Evolutionary conservation across 805 yeast species (phyloP).

Genomic region (Torulaspora microellipsoides): DNA sequence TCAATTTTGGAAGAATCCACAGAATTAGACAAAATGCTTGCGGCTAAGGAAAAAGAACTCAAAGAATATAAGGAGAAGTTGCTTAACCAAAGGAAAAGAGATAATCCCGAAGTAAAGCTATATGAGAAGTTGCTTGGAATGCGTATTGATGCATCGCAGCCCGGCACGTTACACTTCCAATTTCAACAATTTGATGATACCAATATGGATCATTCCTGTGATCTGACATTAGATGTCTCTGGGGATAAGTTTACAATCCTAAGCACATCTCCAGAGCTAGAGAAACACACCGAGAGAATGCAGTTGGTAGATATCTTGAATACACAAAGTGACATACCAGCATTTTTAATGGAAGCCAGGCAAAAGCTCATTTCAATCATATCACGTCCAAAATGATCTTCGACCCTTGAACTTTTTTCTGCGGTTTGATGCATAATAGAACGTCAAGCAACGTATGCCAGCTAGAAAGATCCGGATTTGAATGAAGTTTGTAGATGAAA

Average conservation of each 20-base stretch:
- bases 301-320: slow-evolving; percentile 14
- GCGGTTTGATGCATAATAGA: too few species aligned
- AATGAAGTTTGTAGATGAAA: background rate
- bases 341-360: slow-evolving; percentile 20
- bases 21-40: slow-evolving; percentile 34
- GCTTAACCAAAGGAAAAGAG: slow-evolving; percentile 42
- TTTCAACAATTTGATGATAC: slow-evolving; percentile 47
- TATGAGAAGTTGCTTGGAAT: slow-evolving; percentile 55
- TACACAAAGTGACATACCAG: slow-evolving; percentile 15
- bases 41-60: slow-evolving; percentile 33
- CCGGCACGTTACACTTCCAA: slow-evolving; percentile 44
- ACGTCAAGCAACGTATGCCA: too few species aligned
- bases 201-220: slow-evolving; percentile 40
- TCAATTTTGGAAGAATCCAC: slow-evolving; percentile 31
- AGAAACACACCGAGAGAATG: slow-evolving; percentile 12
- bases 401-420: too few species aligned
- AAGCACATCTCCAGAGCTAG: slow-evolving; percentile 39
- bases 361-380: slow-evolving; percentile 12
- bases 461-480: too few species aligned
- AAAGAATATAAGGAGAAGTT: slow-evolving; percentile 35
- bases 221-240: slow-evolving; percentile 44
- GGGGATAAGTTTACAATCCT: slow-evolving; percentile 39
- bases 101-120: slow-evolving; percentile 47
- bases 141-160: slow-evolving; percentile 46
- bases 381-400: slow-evolving; percentile 4